Evolutionary conservation across 2,329 filamentous ascomycete species (phyloP).

Genomic region (Simplicillium aogashimaense): DNA sequence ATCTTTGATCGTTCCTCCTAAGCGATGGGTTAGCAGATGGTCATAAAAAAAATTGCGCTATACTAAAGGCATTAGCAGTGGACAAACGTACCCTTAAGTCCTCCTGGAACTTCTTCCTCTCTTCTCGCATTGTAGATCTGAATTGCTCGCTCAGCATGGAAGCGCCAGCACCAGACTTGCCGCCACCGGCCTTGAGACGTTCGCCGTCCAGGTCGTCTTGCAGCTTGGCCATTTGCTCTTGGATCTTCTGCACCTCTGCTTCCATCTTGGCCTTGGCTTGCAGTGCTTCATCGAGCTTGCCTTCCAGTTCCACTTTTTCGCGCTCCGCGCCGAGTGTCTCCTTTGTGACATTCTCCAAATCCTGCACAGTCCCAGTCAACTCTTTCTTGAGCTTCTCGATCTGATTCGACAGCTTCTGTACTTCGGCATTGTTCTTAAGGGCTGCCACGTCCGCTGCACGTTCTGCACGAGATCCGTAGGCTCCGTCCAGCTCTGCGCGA

Average conservation of each 20-base stretch:
- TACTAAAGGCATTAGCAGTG: background rate
- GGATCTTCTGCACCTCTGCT: conserved; percentile 25
- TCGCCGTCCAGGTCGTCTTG: conserved; percentile 43
- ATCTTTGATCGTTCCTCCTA: conserved; percentile 40
- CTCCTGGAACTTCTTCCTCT: conserved; percentile 47
- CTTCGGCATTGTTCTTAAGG: conserved; percentile 36
- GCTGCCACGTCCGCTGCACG: conserved; percentile 48
- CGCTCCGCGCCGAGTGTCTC: conserved; percentile 40
- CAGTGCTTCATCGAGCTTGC: conserved; percentile 28
- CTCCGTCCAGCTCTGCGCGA: conserved; percentile 51
- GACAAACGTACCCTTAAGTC: conserved; percentile 35
- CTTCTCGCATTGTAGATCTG: conserved; percentile 43
- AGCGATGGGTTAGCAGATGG: conserved; percentile 15
- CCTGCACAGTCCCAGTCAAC: conserved; percentile 37
- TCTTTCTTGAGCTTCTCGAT: conserved; percentile 40
- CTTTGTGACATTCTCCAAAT: conserved; percentile 42
- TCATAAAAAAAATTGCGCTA: too few species aligned
- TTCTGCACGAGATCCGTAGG: conserved; percentile 49
- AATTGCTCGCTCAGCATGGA: conserved; percentile 47
- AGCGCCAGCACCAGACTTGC: conserved; percentile 31
- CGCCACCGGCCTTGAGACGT: conserved; percentile 31
- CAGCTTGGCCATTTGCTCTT: conserved; percentile 27
- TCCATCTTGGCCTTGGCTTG: conserved; percentile 30
- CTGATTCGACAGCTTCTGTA: conserved; percentile 34
- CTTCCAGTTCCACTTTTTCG: conserved; percentile 37